phyloP scores from a whole-genome alignment of 352 stramenopile species.

The Phytophthora megakarya region DNA sequence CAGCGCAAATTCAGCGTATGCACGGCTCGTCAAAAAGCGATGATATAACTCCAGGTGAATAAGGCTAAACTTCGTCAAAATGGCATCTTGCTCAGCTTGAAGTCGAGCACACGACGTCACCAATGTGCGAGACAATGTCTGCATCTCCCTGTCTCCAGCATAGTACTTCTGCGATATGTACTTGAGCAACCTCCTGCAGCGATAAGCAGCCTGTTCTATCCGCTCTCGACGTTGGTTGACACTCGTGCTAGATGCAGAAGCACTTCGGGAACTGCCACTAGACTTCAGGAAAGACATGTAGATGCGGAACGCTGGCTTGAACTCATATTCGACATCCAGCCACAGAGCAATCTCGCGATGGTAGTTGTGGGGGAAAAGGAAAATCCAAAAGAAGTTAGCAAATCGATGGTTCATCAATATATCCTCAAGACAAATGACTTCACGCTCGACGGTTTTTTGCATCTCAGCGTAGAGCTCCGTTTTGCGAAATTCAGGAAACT shows the following conservation, averaged over 20 bases:
- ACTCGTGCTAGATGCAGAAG: constrained; percentile 16
- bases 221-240: constrained; percentile 52
- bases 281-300: constrained; percentile 74
- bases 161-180: constrained; percentile 90
- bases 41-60: constrained; percentile 88
- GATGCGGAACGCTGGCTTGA: constrained; percentile 79
- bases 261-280: constrained; percentile 27
- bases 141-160: constrained; percentile 74
- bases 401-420: constrained; percentile 90
- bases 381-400: constrained; percentile 90
- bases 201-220: constrained; percentile 64
- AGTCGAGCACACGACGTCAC: constrained; percentile 65
- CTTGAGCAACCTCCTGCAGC: constrained; percentile 72
- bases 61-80: constrained; percentile 84
- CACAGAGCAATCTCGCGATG: constrained; percentile 86
- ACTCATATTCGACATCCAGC: constrained; percentile 89
- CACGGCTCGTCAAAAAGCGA: constrained; percentile 81
- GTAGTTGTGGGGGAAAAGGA: constrained; percentile 88
- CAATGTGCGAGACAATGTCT: constrained; percentile 68
- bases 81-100: constrained; percentile 82
- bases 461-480: constrained; percentile 84
- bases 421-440: constrained; percentile 83
- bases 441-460: constrained; percentile 75
- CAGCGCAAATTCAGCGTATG: constrained; percentile 85
- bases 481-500: constrained; percentile 80